Evolutionary conservation across 345 rosid genomes (phyloP).

Genomic region (Populus alba): DNA sequence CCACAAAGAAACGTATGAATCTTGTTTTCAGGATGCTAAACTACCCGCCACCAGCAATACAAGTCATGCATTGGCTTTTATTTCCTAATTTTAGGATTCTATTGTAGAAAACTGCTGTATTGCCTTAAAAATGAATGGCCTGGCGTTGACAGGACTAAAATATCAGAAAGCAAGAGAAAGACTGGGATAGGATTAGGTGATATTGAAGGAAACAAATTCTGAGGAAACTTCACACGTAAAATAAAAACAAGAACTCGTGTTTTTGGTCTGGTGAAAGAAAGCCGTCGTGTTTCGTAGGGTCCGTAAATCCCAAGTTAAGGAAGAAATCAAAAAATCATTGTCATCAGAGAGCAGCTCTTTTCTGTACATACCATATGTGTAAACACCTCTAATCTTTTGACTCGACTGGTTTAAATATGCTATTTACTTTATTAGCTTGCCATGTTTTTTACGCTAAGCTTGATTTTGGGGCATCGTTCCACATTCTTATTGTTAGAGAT

Average conservation of each 20-base stretch:
- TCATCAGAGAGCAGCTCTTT: not conserved
- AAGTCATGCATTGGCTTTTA: not conserved
- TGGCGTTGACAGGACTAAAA: not conserved
- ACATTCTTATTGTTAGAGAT: not conserved
- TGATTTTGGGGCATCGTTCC: not conserved
- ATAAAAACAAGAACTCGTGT: not conserved
- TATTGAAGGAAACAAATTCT: not conserved
- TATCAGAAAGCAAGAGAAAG: not conserved
- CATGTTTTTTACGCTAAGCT: not conserved
- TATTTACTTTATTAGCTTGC: not conserved
- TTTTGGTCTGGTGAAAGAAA: not conserved
- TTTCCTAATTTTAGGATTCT: constrained; percentile 9
- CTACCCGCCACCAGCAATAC: not conserved
- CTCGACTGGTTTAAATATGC: not conserved
- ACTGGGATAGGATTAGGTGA: not conserved
- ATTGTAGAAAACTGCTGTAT: not conserved
- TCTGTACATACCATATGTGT: not conserved
- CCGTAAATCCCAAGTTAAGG: not conserved
- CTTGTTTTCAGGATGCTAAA: not conserved
- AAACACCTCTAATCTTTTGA: not conserved
- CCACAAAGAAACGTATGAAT: not conserved
- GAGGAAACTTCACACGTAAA: not conserved
- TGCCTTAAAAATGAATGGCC: not conserved
- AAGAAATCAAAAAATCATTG: not conserved
- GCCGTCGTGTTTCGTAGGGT: constrained; percentile 2